Percentiles rank a stretch among this genome's conserved stretches.
Conservation (phyloP, 768 basidiomycete species). For the Rickenella mellea region DNA sequence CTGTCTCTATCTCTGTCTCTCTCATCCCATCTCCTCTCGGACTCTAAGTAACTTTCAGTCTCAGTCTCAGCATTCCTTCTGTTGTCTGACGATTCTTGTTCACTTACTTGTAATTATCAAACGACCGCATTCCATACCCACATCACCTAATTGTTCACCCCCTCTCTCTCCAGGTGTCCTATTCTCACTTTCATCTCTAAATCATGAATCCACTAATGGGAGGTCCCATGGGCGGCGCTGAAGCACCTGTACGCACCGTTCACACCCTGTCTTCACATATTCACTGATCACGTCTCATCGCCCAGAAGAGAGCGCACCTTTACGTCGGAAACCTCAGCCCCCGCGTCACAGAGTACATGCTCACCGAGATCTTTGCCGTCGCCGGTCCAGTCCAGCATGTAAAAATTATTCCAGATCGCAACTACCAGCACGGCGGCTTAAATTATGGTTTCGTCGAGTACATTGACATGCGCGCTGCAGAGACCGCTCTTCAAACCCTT, state of each 20-base stretch:
- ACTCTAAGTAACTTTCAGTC: slow-evolving; percentile 30
- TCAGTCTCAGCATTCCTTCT: slow-evolving; percentile 31
- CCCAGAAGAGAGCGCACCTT: slow-evolving; percentile 86
- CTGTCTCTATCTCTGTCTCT: slow-evolving; percentile 32
- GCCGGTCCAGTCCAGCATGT: slow-evolving; percentile 97
- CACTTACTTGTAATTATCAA: slow-evolving; percentile 20
- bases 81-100: slow-evolving; percentile 47
- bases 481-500: slow-evolving; percentile 96
- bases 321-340: slow-evolving; percentile 98
- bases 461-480: slow-evolving; percentile 96
- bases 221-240: slow-evolving; percentile 51
- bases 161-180: slow-evolving; percentile 12
- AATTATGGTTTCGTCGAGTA: slow-evolving; percentile 99
- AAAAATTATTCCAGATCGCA: slow-evolving; percentile 99
- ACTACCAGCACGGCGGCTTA: slow-evolving; percentile 97
- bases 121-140: slow-evolving; percentile 20
- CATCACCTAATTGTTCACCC: slow-evolving; percentile 38
- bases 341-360: slow-evolving; percentile 98
- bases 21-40: slow-evolving; percentile 29
- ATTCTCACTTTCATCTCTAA: slow-evolving; percentile 25
- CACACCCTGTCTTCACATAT: slow-evolving; percentile 10
- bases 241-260: slow-evolving; percentile 56
- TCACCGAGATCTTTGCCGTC: slow-evolving; percentile 94
- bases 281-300: slow-evolving; percentile 11
- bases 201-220: slow-evolving; percentile 66